phyloP scores from a whole-genome alignment of 768 basidiomycete species.

The Tricholoma furcatifolium region DNA sequence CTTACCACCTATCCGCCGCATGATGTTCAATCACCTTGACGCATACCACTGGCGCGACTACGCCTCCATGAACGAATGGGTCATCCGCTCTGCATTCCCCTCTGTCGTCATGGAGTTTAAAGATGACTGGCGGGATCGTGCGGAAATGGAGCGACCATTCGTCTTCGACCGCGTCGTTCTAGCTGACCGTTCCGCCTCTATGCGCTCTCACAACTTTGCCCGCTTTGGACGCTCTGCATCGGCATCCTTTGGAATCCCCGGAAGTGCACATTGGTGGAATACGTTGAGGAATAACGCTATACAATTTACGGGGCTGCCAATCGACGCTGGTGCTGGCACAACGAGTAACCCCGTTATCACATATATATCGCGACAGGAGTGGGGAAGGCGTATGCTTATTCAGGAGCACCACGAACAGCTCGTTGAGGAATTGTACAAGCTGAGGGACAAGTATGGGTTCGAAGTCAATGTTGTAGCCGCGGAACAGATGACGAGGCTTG shows the following conservation, averaged over 20 bases:
- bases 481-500: slow-evolving; percentile 75
- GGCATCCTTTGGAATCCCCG: slow-evolving; percentile 72
- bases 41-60: slow-evolving; percentile 89
- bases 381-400: slow-evolving; percentile 83
- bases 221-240: slow-evolving; percentile 77
- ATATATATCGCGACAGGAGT: slow-evolving; percentile 86
- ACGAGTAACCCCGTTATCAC: slow-evolving; percentile 77
- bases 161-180: slow-evolving; percentile 88
- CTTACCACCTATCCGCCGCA: slow-evolving; percentile 71
- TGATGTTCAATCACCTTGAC: slow-evolving; percentile 75
- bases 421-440: slow-evolving; percentile 67
- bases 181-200: slow-evolving; percentile 84
- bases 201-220: slow-evolving; percentile 63
- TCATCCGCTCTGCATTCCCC: slow-evolving; percentile 79
- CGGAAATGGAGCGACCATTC: slow-evolving; percentile 63
- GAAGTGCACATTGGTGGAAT: slow-evolving; percentile 83
- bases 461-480: slow-evolving; percentile 88
- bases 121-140: slow-evolving; percentile 82
- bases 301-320: slow-evolving; percentile 62
- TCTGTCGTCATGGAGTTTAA: slow-evolving; percentile 77
- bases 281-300: slow-evolving; percentile 73
- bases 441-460: slow-evolving; percentile 71
- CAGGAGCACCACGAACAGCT: slow-evolving; percentile 76
- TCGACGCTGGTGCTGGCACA: slow-evolving; percentile 42
- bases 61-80: slow-evolving; percentile 87